Evolutionary conservation across 805 yeast species (phyloP), one percentile per base, ranked within the genome.

Genomic region (Yarrowia alimentaria): DNA sequence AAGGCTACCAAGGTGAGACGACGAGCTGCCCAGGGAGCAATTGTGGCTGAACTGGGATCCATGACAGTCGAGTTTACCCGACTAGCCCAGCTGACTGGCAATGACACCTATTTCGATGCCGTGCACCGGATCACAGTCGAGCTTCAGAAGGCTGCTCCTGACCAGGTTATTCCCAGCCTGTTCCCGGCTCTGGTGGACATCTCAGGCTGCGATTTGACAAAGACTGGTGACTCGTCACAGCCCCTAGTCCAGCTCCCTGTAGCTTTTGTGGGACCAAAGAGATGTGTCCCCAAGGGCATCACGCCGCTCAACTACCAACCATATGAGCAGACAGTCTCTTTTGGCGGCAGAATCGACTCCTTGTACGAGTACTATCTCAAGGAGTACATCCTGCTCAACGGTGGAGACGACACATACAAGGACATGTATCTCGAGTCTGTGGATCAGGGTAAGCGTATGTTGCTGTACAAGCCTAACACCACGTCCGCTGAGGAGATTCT

Each of bases 61-160:
- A 58, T 77, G 47, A 65, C 77, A 0, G 61, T 79, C 32, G 84
- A 79, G 57, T 75, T 79, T 52, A 68, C 79, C 6, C 66, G 77
- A 30, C 59, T 79, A 35, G 65, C 82, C 1, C 80, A 78, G 53
- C 50, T 79, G 18, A 75, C 82, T 1, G 69, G 70, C 5, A 69
- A 76, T 42, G 61, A 71, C 53, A 67, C 64, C 38, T 80, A 77
- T 61, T 77, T 68, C 60, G 75, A 77, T 54, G 78, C 77, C 7
- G 68, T 73, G 12, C 73, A 73, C 19, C 67, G 75, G 30, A 64
- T 77, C 14, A 73, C 74, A 4, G 61, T 70, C 19, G 65, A 61
- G 20, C 56, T 76, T 14, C 61, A 67, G 18, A 64, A 64, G 4
- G 68, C 73, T 10, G 55, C 59, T 1, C 60, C 55, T 16, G 56